Percentiles rank a stretch among this genome's conserved stretches.
Conservation (phyloP, 2,329 filamentous ascomycete genomes). For the Botryotinia calthae region DNA sequence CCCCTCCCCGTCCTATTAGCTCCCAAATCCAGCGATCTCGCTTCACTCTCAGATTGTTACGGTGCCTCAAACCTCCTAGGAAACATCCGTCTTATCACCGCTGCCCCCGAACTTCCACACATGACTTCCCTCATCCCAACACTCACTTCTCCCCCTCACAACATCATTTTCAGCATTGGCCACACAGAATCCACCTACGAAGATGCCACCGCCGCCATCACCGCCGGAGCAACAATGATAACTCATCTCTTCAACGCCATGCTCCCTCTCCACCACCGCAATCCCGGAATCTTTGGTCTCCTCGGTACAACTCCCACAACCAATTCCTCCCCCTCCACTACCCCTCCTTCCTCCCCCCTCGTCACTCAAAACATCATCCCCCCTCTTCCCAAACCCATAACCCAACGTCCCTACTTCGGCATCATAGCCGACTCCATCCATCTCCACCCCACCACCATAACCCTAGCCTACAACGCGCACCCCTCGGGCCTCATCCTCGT, state of each 20-base stretch:
- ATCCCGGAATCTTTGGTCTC: slow-evolving; percentile 86
- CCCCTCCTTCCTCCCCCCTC: slow-evolving; percentile 38
- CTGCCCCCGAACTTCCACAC: slow-evolving; percentile 74
- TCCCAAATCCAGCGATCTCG: slow-evolving; percentile 57
- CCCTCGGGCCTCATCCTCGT: slow-evolving; percentile 83
- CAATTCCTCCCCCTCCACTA: slow-evolving; percentile 15
- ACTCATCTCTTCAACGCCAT: slow-evolving; percentile 95
- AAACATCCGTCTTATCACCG: slow-evolving; percentile 75
- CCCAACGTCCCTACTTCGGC: slow-evolving; percentile 71
- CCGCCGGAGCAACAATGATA: slow-evolving; percentile 80
- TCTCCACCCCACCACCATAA: slow-evolving; percentile 81
- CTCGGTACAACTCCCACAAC: slow-evolving; percentile 61
- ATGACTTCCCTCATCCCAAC: slow-evolving; percentile 68
- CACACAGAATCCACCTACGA: slow-evolving; percentile 88
- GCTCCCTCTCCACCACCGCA: slow-evolving; percentile 84
- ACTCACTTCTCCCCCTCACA: slow-evolving; percentile 51
- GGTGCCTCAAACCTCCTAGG: slow-evolving; percentile 63
- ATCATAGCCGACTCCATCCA: slow-evolving; percentile 91
- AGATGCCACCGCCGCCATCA: slow-evolving; percentile 68
- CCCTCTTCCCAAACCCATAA: background rate
- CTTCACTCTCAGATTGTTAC: slow-evolving; percentile 69
- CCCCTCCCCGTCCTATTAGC: slow-evolving; percentile 62
- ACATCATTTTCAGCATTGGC: slow-evolving; percentile 76
- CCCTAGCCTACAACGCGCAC: slow-evolving; percentile 84
- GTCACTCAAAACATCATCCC: slow-evolving; percentile 40